phyloP scores from a whole-genome alignment of 2,329 filamentous ascomycete species.

The Diaporthe ampelina region DNA sequence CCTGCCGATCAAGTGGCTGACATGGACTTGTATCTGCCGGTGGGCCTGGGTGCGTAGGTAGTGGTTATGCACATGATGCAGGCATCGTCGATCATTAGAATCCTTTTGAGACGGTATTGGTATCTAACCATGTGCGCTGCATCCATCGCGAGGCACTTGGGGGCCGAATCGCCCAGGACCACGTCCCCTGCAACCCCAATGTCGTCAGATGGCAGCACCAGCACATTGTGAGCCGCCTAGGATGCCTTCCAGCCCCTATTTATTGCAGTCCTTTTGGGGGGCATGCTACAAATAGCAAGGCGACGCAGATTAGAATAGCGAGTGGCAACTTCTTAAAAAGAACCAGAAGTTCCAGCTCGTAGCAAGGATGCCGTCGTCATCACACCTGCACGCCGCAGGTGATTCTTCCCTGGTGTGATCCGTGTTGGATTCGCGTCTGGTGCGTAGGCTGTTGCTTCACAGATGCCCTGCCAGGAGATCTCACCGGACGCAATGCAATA shows the following conservation, averaged over 20 bases:
- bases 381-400: not conserved
- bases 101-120: conserved; percentile 37
- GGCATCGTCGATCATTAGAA: conserved; percentile 40
- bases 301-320: not conserved
- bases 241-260: conserved; percentile 27
- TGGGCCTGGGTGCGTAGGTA: conserved; percentile 25
- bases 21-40: conserved; percentile 27
- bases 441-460: not conserved
- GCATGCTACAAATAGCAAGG: conserved; percentile 3
- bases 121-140: conserved; percentile 39
- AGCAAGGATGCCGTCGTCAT: not conserved
- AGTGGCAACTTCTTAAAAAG: conserved; percentile 1
- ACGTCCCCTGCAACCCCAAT: conserved; percentile 32
- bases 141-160: conserved; percentile 36
- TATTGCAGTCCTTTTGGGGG: conserved; percentile 10
- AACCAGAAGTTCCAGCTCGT: not conserved
- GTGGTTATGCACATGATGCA: conserved; percentile 37
- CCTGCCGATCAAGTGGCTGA: conserved; percentile 32
- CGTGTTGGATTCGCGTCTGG: conserved; percentile 4
- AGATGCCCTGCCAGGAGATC: conserved; percentile 22
- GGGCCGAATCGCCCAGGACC: conserved; percentile 26
- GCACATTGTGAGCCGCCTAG: conserved; percentile 17
- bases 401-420: not conserved
- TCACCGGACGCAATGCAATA: conserved; percentile 2
- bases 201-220: conserved; percentile 37